Percentiles rank a stretch among this genome's conserved stretches.
phyloP scores from a whole-genome alignment of 352 stramenopile species.

The Phytopythium cucurbitacearum region DNA sequence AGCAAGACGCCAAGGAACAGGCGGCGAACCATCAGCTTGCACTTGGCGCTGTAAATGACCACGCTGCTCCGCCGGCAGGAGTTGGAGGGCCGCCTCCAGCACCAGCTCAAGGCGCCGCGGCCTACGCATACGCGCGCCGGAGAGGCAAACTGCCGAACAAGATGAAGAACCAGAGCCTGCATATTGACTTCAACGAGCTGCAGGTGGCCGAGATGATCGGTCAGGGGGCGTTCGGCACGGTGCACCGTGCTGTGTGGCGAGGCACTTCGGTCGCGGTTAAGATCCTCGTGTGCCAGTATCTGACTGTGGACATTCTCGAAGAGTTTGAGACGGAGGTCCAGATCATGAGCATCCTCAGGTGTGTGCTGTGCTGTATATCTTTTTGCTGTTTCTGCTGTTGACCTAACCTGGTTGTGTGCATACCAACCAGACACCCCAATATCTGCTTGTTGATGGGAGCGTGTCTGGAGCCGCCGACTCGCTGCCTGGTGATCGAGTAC shows the following conservation, averaged over 20 bases:
- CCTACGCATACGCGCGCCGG: conserved; percentile 2
- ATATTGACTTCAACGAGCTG: conserved; percentile 79
- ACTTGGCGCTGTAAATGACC: neutral
- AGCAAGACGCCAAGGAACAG: neutral
- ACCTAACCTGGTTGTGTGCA: neutral
- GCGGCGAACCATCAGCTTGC: neutral
- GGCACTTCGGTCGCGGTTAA: conserved; percentile 81
- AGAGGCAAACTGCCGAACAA: conserved; percentile 29
- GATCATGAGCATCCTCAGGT: conserved; percentile 89
- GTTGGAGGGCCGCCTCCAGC: neutral
- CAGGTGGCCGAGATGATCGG: conserved; percentile 81
- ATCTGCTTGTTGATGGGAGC: conserved; percentile 84
- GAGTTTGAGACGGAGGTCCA: conserved; percentile 87
- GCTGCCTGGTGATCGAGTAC: conserved; percentile 86
- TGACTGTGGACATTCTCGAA: conserved; percentile 81
- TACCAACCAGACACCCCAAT: conserved; percentile 61
- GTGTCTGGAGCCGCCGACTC: conserved; percentile 71
- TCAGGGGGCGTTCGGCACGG: conserved; percentile 79
- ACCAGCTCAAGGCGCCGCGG: neutral
- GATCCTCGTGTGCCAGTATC: conserved; percentile 78
- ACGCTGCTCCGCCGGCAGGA: neutral
- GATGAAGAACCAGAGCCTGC: conserved; percentile 68
- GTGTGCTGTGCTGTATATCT: conserved; percentile 7
- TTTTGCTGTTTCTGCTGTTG: neutral
- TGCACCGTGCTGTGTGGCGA: conserved; percentile 70